Conservation (phyloP, 352 stramenopile species). For the Pythium volutum region DNA sequence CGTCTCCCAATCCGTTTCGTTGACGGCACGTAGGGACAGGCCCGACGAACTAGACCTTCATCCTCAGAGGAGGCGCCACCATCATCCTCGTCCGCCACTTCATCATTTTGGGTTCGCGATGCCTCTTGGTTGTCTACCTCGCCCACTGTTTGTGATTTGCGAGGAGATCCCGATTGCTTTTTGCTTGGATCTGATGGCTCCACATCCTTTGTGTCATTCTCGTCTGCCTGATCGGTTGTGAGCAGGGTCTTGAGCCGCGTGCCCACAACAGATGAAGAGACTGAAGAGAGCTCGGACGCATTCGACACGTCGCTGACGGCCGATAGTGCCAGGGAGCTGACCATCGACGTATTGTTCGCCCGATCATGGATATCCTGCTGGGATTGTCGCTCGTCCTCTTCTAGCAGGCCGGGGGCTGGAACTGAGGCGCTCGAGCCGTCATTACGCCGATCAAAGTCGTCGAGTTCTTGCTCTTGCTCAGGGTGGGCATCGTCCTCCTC, state of each 20-base stretch:
- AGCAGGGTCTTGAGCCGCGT: conserved; percentile 14
- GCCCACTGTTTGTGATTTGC: neutral
- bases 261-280: conserved; percentile 53
- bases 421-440: neutral
- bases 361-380: neutral
- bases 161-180: conserved; percentile 1
- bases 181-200: neutral
- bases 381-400: neutral
- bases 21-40: conserved; percentile 3
- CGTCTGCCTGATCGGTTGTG: neutral
- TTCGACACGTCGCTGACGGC: conserved; percentile 46
- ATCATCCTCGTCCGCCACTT: neutral
- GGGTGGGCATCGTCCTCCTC: conserved; percentile 8
- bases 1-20: neutral
- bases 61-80: neutral
- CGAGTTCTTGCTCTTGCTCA: neutral
- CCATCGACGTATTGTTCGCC: conserved; percentile 14
- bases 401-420: neutral
- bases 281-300: conserved; percentile 53
- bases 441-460: neutral
- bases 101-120: neutral
- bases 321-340: conserved; percentile 62
- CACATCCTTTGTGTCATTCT: neutral
- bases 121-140: neutral
- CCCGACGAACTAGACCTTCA: neutral